A percentile compares a stretch with the other conserved stretches of the same genome.
phyloP scores from a whole-genome alignment of 1,284 basidiomycete genomes.

The Malassezia yamatoensis region DNA sequence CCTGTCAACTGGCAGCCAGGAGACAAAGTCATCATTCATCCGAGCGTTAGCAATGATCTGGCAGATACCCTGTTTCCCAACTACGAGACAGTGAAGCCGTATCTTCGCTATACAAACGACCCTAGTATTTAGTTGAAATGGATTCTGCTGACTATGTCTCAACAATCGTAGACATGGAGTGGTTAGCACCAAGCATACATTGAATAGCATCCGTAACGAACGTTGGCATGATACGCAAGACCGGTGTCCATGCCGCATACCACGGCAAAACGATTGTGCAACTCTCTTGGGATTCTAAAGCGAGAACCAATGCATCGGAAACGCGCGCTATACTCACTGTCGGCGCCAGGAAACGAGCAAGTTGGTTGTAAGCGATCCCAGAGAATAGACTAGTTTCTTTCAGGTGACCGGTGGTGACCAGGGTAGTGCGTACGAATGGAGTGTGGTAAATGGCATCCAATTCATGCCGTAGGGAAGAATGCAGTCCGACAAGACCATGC shows the following conservation, averaged over 20 bases:
- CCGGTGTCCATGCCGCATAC: slow-evolving; percentile 32
- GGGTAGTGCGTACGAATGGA: slow-evolving; percentile 28
- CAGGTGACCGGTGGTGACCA: slow-evolving; percentile 35
- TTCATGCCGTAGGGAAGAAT: slow-evolving; percentile 42
- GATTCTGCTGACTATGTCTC: neutral
- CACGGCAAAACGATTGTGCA: slow-evolving; percentile 27
- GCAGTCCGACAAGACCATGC: slow-evolving; percentile 42
- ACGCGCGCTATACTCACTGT: slow-evolving; percentile 23
- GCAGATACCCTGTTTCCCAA: slow-evolving; percentile 75
- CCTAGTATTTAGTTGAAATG: slow-evolving; percentile 13
- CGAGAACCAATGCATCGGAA: slow-evolving; percentile 22
- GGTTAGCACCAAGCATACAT: slow-evolving; percentile 10
- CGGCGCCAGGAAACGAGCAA: slow-evolving; percentile 32
- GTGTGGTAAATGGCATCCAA: slow-evolving; percentile 29
- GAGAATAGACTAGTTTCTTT: slow-evolving; percentile 31
- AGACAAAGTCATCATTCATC: slow-evolving; percentile 88
- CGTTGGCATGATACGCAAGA: slow-evolving; percentile 24
- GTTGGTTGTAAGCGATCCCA: slow-evolving; percentile 16
- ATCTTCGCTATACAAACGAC: slow-evolving; percentile 52
- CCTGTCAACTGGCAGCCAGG: slow-evolving; percentile 92
- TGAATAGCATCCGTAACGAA: slow-evolving; percentile 15
- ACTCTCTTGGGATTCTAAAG: slow-evolving; percentile 24
- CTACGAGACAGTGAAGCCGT: slow-evolving; percentile 52
- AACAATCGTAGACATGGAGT: slow-evolving; percentile 7
- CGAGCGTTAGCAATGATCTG: slow-evolving; percentile 73